Base-by-base conservation (phyloP, 2,329 filamentous ascomycete genomes). In the Ophiostoma sp. region DNA sequence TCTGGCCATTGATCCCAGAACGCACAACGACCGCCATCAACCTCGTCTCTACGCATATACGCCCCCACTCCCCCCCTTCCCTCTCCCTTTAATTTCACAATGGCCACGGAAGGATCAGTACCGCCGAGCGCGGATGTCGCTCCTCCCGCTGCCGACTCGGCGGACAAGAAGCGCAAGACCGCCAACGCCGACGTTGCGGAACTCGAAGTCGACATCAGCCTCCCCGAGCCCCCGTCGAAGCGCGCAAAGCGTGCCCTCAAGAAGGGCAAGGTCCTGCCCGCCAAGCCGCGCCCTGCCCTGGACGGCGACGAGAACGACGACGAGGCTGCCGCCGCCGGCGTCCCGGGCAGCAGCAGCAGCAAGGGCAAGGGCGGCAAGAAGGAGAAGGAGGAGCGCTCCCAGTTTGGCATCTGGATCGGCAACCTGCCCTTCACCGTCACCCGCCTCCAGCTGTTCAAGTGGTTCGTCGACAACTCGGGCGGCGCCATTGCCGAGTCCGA, bases 171-270 rank as follows among this genome's bases (percentile, higher is more conserved):
- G 81, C 89, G 91, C 78, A 95, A 94, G 79, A 69, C 64, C 65
- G 79, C 82, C 67, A 66, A 65, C 41, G 63, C 41, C 63, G 67
- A 67, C 41, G 78, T 84, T 67, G 85, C 88, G 64, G 90, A 93
- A 74, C 89, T 99, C 75, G 92, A 96, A 78, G 93, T 99, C 76
- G 92, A 99, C 77, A 81, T 99, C 71, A 84, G 82, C 72, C 88
- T 91, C n/a, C 95, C 95, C 40, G 93, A 98, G 76, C 95, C 95
- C 27, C 92, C 92, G 0, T 98, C 95, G 45, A 99, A 98, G 79
- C 96, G 95, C 77, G 93, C 92, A 71, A 87, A 93, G 73, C 92
- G 95, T 76, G 89, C 89, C 71, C 86, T 96, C 69, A 98, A 97
- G 79, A 97, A 97, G 80, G 87, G 87, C 72, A 91, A 90, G 76